These are phyloP conservation scores for Mycena metata DNA, from an alignment of 768 basidiomycete genomes.

Conservation along the genomic window DNA sequence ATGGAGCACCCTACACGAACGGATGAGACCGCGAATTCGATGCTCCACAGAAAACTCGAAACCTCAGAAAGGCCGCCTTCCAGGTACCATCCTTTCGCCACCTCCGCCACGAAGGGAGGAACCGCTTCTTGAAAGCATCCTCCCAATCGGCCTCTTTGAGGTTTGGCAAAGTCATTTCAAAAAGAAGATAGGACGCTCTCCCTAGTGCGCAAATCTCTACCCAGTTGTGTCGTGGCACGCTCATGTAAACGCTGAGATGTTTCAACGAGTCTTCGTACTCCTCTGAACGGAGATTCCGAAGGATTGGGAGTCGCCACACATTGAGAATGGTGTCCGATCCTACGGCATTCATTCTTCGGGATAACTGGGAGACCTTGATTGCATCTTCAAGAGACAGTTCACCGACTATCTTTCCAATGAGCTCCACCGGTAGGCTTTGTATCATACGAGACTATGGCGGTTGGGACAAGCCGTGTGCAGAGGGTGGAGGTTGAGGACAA, in stretches of 20 bases:
- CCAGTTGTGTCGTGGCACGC: slow-evolving; percentile 84
- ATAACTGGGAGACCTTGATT: slow-evolving; percentile 70
- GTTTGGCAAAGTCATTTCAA: slow-evolving; percentile 77
- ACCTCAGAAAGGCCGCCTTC: slow-evolving; percentile 80
- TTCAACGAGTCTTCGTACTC: slow-evolving; percentile 65
- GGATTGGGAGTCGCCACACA: slow-evolving; percentile 82
- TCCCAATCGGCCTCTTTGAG: slow-evolving; percentile 78
- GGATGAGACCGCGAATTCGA: slow-evolving; percentile 29
- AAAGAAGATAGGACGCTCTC: slow-evolving; percentile 71
- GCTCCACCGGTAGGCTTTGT: slow-evolving; percentile 79
- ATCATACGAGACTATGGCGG: slow-evolving; percentile 40
- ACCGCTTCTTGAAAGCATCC: slow-evolving; percentile 78
- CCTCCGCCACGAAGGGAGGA: slow-evolving; percentile 82
- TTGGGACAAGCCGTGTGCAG: too few species aligned
- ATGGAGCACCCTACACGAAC: slow-evolving; percentile 63
- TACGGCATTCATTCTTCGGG: slow-evolving; percentile 68
- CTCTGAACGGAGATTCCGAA: slow-evolving; percentile 63
- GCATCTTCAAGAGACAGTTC: slow-evolving; percentile 77
- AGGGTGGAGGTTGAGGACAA: too few species aligned
- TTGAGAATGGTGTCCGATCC: slow-evolving; percentile 76
- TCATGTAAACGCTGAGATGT: slow-evolving; percentile 72
- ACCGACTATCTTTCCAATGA: slow-evolving; percentile 78
- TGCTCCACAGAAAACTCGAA: slow-evolving; percentile 41
- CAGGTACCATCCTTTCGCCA: slow-evolving; percentile 76
- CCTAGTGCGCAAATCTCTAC: slow-evolving; percentile 80